Conservation (phyloP, 1,139 yeast species). For the Candida sanyaensis region DNA sequence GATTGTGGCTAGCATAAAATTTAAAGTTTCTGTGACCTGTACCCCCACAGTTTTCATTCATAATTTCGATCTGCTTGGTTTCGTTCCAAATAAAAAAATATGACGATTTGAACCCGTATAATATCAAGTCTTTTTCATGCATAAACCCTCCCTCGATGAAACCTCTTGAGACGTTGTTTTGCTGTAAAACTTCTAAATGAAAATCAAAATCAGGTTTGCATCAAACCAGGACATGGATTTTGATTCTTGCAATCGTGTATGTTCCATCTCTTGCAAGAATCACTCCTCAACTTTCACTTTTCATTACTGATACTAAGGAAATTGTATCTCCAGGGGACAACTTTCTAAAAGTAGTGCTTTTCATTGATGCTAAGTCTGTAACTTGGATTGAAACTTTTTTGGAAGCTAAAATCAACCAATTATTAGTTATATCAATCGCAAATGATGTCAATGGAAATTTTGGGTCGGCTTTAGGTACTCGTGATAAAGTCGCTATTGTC, state of each 20-base stretch:
- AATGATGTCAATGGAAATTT: slow-evolving; percentile 63
- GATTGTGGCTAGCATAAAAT: slow-evolving; percentile 26
- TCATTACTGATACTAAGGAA: slow-evolving; percentile 52
- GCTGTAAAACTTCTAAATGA: slow-evolving; percentile 41
- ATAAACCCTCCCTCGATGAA: slow-evolving; percentile 74
- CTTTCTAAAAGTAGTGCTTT: slow-evolving; percentile 45
- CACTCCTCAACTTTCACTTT: slow-evolving; percentile 18
- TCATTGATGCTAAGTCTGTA: slow-evolving; percentile 39
- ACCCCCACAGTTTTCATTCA: slow-evolving; percentile 85
- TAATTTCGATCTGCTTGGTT: slow-evolving; percentile 68
- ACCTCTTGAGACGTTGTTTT: slow-evolving; percentile 72
- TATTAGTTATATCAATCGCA: slow-evolving; percentile 36
- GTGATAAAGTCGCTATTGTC: background rate
- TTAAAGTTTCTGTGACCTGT: slow-evolving; percentile 80
- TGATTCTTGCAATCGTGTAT: slow-evolving; percentile 40
- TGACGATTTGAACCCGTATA: slow-evolving; percentile 84
- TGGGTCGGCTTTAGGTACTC: slow-evolving; percentile 40
- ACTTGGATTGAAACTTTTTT: slow-evolving; percentile 67
- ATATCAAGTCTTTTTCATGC: slow-evolving; percentile 53
- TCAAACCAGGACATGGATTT: slow-evolving; percentile 1
- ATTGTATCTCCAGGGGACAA: slow-evolving; percentile 75
- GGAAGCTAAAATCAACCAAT: slow-evolving; percentile 64
- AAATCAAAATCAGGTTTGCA: slow-evolving; percentile 6
- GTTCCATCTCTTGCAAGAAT: slow-evolving; percentile 68
- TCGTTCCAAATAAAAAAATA: slow-evolving; percentile 84